These are phyloP conservation scores for Acanthamoeba triangularis DNA, from an alignment of 208 protist species.

Conservation along the genomic window DNA sequence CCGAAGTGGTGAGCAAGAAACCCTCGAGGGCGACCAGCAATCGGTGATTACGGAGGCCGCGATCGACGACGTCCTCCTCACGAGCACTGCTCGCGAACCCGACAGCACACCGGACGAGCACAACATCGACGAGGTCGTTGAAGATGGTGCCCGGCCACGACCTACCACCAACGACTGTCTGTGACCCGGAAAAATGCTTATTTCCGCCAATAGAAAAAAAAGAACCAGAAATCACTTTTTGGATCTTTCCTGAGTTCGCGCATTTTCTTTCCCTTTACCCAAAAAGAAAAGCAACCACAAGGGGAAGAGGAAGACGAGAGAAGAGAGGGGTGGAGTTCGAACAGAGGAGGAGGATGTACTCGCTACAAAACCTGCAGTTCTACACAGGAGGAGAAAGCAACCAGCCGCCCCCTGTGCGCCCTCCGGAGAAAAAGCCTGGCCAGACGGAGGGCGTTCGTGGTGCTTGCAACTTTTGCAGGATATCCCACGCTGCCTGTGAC, in stretches of 20 bases:
- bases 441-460: neutral
- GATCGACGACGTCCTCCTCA: neutral
- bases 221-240: neutral
- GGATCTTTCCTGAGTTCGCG: neutral
- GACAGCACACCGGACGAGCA: neutral
- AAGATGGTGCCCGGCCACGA: too few relatives aligned
- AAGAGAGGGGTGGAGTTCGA: neutral
- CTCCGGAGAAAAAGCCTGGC: neutral
- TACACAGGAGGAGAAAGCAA: neutral
- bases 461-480: slow-evolving; percentile 39
- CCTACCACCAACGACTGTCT: too few relatives aligned
- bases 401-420: neutral
- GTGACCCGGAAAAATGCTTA: too few relatives aligned
- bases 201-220: too few relatives aligned
- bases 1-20: too few relatives aligned
- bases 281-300: neutral
- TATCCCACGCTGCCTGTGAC: neutral
- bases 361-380: neutral
- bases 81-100: neutral
- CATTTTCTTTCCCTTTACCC: neutral
- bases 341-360: neutral
- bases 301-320: neutral
- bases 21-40: too few relatives aligned
- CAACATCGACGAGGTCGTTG: too few relatives aligned
- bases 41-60: too few relatives aligned